A percentile compares a stretch with the other conserved stretches of the same genome.
These are phyloP conservation scores for Termitomyces sp. DNA, from an alignment of 768 basidiomycete genomes.

Conservation along the genomic window DNA sequence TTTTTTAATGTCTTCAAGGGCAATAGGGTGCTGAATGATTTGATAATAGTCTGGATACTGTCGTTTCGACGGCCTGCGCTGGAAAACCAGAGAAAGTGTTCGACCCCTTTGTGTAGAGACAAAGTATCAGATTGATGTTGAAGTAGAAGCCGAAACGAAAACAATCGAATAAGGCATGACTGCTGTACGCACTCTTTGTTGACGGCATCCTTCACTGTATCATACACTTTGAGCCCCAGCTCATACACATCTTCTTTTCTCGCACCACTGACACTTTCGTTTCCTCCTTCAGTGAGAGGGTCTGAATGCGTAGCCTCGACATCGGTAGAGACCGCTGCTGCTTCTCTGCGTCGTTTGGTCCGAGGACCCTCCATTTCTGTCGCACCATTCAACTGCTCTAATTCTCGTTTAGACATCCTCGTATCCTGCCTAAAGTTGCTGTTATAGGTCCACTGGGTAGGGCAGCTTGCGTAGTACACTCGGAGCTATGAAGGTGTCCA, in stretches of 20 bases:
- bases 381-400: conserved; percentile 26
- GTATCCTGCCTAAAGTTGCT: background rate
- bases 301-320: conserved; percentile 32
- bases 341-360: conserved; percentile 39
- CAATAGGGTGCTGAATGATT: conserved; percentile 75
- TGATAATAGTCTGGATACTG: conserved; percentile 85
- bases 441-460: conserved; percentile 2
- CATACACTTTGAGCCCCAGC: conserved; percentile 69
- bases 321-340: conserved; percentile 31
- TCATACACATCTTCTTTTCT: conserved; percentile 46
- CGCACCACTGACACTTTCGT: conserved; percentile 15
- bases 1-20: conserved; percentile 85
- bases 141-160: conserved; percentile 21
- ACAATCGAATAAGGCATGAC: conserved; percentile 39
- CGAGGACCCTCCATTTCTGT: conserved; percentile 33
- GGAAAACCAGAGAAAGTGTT: conserved; percentile 56
- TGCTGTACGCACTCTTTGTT: conserved; percentile 82
- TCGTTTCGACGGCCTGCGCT: conserved; percentile 64
- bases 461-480: conserved; percentile 1
- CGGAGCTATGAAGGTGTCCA: conserved; percentile 6
- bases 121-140: conserved; percentile 22
- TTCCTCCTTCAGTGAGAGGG: conserved; percentile 19
- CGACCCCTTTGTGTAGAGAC: conserved; percentile 46
- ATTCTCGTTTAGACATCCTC: conserved; percentile 37
- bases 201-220: conserved; percentile 74